These are phyloP conservation scores for Paraphaeosphaeria minitans DNA, from an alignment of 2,329 filamentous ascomycete genomes.

Conservation along the genomic window DNA sequence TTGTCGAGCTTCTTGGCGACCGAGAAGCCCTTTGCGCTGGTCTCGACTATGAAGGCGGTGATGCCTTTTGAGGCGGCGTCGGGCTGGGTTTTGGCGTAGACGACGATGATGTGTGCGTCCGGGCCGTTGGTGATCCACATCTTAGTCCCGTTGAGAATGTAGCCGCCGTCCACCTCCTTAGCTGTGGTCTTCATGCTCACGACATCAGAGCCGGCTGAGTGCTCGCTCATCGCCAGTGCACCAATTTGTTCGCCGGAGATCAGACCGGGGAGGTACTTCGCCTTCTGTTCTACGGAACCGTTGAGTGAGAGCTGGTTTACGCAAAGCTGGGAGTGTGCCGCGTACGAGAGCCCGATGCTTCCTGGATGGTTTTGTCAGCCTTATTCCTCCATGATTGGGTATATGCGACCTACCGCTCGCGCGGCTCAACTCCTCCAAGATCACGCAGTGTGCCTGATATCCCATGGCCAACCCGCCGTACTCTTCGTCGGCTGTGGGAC, in stretches of 20 bases:
- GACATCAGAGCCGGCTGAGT: constrained; percentile 88
- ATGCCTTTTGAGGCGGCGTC: constrained; percentile 84
- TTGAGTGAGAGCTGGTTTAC: constrained; percentile 96
- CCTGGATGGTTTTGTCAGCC: constrained; percentile 28
- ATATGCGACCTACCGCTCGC: constrained; percentile 66
- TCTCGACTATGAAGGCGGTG: constrained; percentile 89
- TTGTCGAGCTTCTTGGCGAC: constrained; percentile 94
- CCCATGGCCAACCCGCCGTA: constrained; percentile 90
- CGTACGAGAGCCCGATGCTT: constrained; percentile 87
- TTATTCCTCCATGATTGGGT: background rate
- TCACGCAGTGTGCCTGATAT: constrained; percentile 94
- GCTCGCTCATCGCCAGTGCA: constrained; percentile 93
- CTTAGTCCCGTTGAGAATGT: constrained; percentile 85
- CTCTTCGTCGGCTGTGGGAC: constrained; percentile 90
- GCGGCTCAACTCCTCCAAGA: constrained; percentile 92
- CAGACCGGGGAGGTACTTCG: constrained; percentile 76
- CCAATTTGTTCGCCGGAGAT: constrained; percentile 82
- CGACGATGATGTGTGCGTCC: constrained; percentile 88
- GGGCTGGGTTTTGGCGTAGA: constrained; percentile 95
- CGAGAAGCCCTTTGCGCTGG: constrained; percentile 73
- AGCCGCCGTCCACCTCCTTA: constrained; percentile 81
- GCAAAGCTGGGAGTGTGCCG: constrained; percentile 93
- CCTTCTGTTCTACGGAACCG: constrained; percentile 78
- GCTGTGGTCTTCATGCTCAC: constrained; percentile 93
- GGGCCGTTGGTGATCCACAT: constrained; percentile 99